Percentiles rank a stretch among this genome's conserved stretches.
Conservation (phyloP, 1,284 basidiomycete species). For the Apiotrichum laibachii region DNA sequence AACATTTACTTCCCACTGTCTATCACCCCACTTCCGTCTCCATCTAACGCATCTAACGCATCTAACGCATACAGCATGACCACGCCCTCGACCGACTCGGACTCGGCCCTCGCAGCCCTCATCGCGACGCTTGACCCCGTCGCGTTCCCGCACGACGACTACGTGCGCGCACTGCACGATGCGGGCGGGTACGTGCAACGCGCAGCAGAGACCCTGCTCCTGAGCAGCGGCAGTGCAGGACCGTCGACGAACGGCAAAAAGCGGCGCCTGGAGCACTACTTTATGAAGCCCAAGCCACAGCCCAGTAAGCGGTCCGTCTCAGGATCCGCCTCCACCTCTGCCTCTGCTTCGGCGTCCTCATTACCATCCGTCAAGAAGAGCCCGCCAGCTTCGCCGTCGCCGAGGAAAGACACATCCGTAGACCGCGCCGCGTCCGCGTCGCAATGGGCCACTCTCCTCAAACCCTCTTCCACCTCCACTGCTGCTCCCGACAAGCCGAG, state of each 20-base stretch:
- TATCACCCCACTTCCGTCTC: no score
- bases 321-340: not conserved
- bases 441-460: constrained; percentile 21
- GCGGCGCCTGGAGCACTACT: constrained; percentile 8
- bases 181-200: constrained; percentile 61
- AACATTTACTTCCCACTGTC: no score
- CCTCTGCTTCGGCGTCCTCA: no score
- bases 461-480: not conserved
- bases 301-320: not conserved
- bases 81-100: constrained; percentile 5
- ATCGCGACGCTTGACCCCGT: constrained; percentile 44
- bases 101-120: constrained; percentile 42
- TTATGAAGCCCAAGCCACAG: not conserved
- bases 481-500: constrained; percentile 14
- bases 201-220: constrained; percentile 57
- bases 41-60: no score
- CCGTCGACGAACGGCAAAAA: not conserved
- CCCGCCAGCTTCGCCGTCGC: constrained; percentile 21
- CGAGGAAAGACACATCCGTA: constrained; percentile 29
- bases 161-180: constrained; percentile 61
- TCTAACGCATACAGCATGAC: no score
- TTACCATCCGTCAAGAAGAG: no score
- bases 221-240: no score
- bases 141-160: constrained; percentile 31
- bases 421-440: constrained; percentile 12